A percentile compares a stretch with the other conserved stretches of the same genome.
Conservation (phyloP, 225 moss, liverwort and hornwort species). For the Bryoerythrophyllum caledonicum region DNA sequence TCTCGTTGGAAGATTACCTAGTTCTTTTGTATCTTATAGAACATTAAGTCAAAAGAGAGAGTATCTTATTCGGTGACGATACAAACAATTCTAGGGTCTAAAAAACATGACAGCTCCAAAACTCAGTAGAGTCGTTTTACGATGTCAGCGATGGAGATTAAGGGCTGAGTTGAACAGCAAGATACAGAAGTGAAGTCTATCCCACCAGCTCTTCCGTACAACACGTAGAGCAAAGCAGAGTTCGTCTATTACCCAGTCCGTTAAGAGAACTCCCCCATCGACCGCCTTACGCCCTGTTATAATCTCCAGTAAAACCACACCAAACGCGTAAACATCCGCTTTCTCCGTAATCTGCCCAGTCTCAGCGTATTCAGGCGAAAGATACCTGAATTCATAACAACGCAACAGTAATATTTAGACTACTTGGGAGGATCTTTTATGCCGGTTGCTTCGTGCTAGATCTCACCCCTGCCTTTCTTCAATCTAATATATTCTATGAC, state of each 20-base stretch:
- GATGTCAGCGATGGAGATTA: neutral
- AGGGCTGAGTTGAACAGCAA: neutral
- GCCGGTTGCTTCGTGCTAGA: neutral
- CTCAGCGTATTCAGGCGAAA: slow-evolving; percentile 70
- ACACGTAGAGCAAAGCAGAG: slow-evolving; percentile 11
- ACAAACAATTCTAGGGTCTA: neutral
- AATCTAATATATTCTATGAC: neutral
- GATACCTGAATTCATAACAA: slow-evolving; percentile 44
- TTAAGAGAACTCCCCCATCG: slow-evolving; percentile 49
- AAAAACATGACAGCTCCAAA: neutral
- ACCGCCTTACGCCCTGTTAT: slow-evolving; percentile 72
- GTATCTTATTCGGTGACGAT: too few relatives aligned
- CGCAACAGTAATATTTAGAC: neutral
- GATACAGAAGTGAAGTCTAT: neutral
- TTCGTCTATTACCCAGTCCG: slow-evolving; percentile 64
- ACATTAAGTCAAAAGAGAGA: neutral
- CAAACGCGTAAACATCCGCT: slow-evolving; percentile 72
- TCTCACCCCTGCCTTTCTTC: neutral
- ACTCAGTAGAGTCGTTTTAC: neutral
- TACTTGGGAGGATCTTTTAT: neutral
- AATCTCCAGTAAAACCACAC: slow-evolving; percentile 64
- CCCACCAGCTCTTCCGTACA: neutral
- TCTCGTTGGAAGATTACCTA: too few relatives aligned
- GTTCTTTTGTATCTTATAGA: too few relatives aligned
- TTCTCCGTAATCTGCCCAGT: slow-evolving; percentile 73